phyloP scores from a whole-genome alignment of 1,284 basidiomycete species.

The Mycosarcoma mackinlayi region DNA sequence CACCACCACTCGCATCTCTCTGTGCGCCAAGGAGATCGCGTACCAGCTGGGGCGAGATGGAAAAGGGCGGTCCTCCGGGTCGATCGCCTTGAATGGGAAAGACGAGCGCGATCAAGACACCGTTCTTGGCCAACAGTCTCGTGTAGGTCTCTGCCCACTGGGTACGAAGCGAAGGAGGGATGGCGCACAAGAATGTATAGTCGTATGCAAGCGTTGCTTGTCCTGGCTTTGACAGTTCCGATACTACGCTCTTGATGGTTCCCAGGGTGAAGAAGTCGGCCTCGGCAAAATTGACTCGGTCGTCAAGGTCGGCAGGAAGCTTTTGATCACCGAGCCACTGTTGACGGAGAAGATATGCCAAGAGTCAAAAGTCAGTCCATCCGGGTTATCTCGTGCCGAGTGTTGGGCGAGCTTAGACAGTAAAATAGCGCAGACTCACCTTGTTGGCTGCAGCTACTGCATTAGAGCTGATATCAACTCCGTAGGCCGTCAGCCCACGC shows the following conservation, averaged over 20 bases:
- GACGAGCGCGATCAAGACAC: conserved; percentile 46
- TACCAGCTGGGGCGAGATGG: conserved; percentile 47
- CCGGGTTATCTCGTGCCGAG: not conserved
- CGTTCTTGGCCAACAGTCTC: conserved; percentile 39
- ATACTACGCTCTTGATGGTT: conserved; percentile 11
- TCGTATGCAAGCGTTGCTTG: conserved; percentile 45
- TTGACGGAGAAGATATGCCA: not conserved
- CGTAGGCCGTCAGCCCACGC: conserved; percentile 39
- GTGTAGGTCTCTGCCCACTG: conserved; percentile 57
- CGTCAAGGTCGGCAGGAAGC: conserved; percentile 7
- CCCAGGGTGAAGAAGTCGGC: conserved; percentile 51
- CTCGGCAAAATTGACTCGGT: conserved; percentile 36
- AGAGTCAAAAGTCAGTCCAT: not conserved
- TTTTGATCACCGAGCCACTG: conserved; percentile 45
- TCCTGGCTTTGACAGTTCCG: conserved; percentile 23
- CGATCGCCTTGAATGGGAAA: conserved; percentile 58
- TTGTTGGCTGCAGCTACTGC: conserved; percentile 47
- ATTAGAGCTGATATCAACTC: conserved; percentile 48
- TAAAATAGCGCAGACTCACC: conserved; percentile 6
- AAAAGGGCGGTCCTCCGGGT: conserved; percentile 52
- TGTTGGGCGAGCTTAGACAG: not conserved
- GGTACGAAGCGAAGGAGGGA: conserved; percentile 45
- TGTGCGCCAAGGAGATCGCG: conserved; percentile 26
- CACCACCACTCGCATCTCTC: conserved; percentile 17
- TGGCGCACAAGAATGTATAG: conserved; percentile 60